Percentiles rank a stretch among this genome's conserved stretches.
Evolutionary conservation across 2,329 filamentous ascomycete species (phyloP).

Genomic region (Arthrocladium fulminans): DNA sequence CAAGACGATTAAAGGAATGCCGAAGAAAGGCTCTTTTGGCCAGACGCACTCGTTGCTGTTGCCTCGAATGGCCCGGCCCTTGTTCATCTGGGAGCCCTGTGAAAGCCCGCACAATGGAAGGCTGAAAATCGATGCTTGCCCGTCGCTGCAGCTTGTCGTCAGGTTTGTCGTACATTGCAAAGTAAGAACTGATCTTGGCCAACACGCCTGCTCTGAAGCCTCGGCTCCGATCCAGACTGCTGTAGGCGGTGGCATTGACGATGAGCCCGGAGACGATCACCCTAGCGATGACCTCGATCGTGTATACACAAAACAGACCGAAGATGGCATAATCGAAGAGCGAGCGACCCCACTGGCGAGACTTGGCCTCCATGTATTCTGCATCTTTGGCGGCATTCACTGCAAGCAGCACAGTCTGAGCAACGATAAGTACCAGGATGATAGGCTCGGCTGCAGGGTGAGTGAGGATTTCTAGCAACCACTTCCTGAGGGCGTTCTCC

Average conservation of each 20-base stretch:
- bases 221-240: slow-evolving; percentile 70
- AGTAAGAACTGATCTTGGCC: slow-evolving; percentile 68
- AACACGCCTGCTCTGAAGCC: slow-evolving; percentile 65
- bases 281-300: slow-evolving; percentile 70
- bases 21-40: slow-evolving; percentile 86
- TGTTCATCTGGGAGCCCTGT: slow-evolving; percentile 56
- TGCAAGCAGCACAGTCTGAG: slow-evolving; percentile 80
- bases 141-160: slow-evolving; percentile 21
- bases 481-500: slow-evolving; percentile 62
- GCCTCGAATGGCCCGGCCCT: slow-evolving; percentile 53
- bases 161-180: slow-evolving; percentile 60
- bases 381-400: slow-evolving; percentile 63
- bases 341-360: slow-evolving; percentile 54
- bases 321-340: slow-evolving; percentile 72
- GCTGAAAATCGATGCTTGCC: slow-evolving; percentile 37
- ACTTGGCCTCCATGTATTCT: slow-evolving; percentile 56
- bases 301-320: slow-evolving; percentile 79
- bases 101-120: slow-evolving; percentile 66
- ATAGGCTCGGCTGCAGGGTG: slow-evolving; percentile 79
- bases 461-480: slow-evolving; percentile 74
- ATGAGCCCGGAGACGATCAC: slow-evolving; percentile 90
- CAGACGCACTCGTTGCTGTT: slow-evolving; percentile 75
- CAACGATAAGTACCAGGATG: slow-evolving; percentile 75
- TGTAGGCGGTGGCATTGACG: slow-evolving; percentile 84
- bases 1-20: slow-evolving; percentile 90